These are phyloP conservation scores for Xerocomus spinulosus DNA, from an alignment of 768 basidiomycete genomes.

Conservation along the genomic window DNA sequence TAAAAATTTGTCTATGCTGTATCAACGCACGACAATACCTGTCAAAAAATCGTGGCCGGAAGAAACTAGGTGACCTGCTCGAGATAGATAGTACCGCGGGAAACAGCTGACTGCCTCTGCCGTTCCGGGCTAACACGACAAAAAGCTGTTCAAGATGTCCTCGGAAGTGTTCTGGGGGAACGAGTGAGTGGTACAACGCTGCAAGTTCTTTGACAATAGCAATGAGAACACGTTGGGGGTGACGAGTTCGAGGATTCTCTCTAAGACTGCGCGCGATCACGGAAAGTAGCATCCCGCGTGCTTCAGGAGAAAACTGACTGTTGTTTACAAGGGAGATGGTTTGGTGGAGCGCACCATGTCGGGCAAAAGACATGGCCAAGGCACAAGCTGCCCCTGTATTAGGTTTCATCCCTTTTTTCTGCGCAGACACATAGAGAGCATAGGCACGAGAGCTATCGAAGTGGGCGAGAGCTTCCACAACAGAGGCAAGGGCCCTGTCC, in stretches of 20 bases:
- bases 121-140: conserved; percentile 34
- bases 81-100: conserved; percentile 40
- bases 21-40: conserved; percentile 39
- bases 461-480: conserved; percentile 17
- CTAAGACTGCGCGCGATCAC: conserved; percentile 38
- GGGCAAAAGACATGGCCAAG: conserved; percentile 31
- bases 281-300: conserved; percentile 36
- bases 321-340: conserved; percentile 35
- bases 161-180: conserved; percentile 40
- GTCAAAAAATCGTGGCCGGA: conserved; percentile 38
- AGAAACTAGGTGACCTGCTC: conserved; percentile 30
- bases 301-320: conserved; percentile 25
- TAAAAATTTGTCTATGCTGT: conserved; percentile 34
- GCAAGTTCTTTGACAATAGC: conserved; percentile 34
- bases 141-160: conserved; percentile 43
- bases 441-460: conserved; percentile 32
- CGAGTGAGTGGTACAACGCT: conserved; percentile 32
- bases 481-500: conserved; percentile 23
- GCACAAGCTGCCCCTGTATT: conserved; percentile 21
- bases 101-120: conserved; percentile 34
- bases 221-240: conserved; percentile 29
- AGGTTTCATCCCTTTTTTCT: conserved; percentile 18
- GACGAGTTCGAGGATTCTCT: conserved; percentile 27
- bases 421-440: conserved; percentile 33
- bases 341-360: conserved; percentile 21